Percentiles rank a stretch among this genome's conserved stretches.
These are phyloP conservation scores for Colletotrichum sp. DNA, from an alignment of 2,329 filamentous ascomycete species.

Conservation along the genomic window DNA sequence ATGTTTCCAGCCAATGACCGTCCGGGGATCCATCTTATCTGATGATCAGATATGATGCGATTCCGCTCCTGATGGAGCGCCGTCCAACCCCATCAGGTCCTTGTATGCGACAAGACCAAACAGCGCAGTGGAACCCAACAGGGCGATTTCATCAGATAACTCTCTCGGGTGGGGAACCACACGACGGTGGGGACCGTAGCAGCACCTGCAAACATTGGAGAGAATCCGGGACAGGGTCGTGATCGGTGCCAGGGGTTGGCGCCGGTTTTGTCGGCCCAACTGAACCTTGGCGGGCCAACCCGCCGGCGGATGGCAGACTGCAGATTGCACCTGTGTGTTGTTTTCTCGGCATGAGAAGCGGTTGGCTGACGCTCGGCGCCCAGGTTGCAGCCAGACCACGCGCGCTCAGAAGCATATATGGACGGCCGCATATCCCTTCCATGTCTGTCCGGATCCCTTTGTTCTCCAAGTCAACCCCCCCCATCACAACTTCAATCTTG, in stretches of 20 bases:
- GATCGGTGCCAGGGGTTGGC: conserved; percentile 9
- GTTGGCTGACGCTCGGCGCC: conserved; percentile 13
- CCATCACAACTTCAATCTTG: conserved; percentile 1
- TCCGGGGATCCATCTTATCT: conserved; percentile 21
- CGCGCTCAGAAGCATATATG: conserved; percentile 8
- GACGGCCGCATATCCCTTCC: background rate
- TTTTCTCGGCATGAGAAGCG: conserved; percentile 8
- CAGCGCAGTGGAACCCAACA: background rate
- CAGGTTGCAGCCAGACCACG: background rate
- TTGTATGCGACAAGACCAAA: background rate
- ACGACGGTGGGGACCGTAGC: background rate
- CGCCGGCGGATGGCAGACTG: background rate
- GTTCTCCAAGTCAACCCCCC: background rate
- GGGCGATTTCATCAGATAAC: conserved; percentile 15
- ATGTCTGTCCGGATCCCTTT: background rate
- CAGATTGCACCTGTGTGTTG: background rate
- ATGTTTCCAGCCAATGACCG: conserved; percentile 2
- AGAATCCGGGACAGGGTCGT: background rate
- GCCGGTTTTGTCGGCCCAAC: conserved; percentile 9
- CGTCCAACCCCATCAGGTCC: background rate
- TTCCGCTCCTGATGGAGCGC: conserved; percentile 5
- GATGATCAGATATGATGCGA: conserved; percentile 23
- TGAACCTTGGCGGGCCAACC: conserved; percentile 3
- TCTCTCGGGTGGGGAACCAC: conserved; percentile 5
- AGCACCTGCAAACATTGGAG: background rate